Evolutionary conservation across 2,329 filamentous ascomycete genomes (phyloP), one percentile per base, ranked within the genome.

Genomic region (Amylocarpus encephaloides): DNA sequence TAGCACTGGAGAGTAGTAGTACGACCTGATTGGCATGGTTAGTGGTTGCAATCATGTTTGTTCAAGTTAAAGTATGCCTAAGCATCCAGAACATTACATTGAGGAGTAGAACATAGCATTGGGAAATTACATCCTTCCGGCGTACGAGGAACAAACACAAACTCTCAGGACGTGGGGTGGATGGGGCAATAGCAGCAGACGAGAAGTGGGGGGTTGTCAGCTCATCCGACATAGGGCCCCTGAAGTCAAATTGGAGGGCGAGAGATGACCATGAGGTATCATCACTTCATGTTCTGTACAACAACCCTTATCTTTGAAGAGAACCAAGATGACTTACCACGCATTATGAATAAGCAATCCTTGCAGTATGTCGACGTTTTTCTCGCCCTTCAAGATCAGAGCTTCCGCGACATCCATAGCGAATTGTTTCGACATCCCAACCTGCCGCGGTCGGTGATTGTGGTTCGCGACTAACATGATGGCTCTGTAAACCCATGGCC

Each of bases 321-420:
- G 15, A 36, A 13, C 3, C 4, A 3, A 32, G 19, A 12, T 15
- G 12, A 55, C 57, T 46, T 11, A 59, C 60, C 60, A 62, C 18
- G 51, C 46, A 40, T 59, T 59, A 38, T 53, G 57, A 10, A 60
- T 40, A 10, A 61, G 42, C n/a, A 61, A 19, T 16, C 53, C 43
- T 43, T 61, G 56, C 22, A 60, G 51, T 52, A 61, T 58, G 43
- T 62, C 60, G 13, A 62, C 32, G 32, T 51, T 59, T 32, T 47
- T 58, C 18, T 61, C 56, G 7, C 55, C 56, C 16, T 52, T 36
- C 1, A 59, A 5, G 7, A 61, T 38, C 46, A 58, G 50, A 15
- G 55, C 51, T n/a, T 45, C 42, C 15, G 54, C 44, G 13, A 60
- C 42, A 15, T 58, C 55, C n/a, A 51, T 43, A 3, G 52, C 34